A percentile compares a stretch with the other conserved stretches of the same genome.
Evolutionary conservation across 768 basidiomycete genomes (phyloP).

Genomic region (Podaxis sp.): DNA sequence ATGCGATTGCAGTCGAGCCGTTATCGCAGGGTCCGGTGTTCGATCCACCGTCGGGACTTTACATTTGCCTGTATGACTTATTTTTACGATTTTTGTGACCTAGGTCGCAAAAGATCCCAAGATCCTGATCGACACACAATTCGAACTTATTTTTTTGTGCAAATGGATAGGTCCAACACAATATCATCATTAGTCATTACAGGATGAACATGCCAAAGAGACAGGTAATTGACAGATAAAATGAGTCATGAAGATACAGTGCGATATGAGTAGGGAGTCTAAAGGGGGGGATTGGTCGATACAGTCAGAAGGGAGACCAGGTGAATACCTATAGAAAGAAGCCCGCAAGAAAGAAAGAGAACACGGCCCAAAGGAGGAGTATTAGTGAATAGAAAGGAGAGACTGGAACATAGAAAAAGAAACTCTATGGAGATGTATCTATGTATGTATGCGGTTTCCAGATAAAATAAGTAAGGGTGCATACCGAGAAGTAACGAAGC

Average conservation of each 20-base stretch:
- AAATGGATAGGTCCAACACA: neutral
- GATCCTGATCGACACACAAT: neutral
- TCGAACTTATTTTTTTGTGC: neutral
- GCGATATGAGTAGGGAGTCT: slow-evolving; percentile 6
- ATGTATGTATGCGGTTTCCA: slow-evolving; percentile 12
- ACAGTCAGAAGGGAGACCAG: slow-evolving; percentile 1
- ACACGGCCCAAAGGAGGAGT: neutral
- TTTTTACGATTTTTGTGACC: neutral
- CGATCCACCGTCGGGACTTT: slow-evolving; percentile 17
- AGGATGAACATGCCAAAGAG: neutral
- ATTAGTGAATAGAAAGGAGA: slow-evolving; percentile 1
- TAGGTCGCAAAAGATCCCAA: too few relatives aligned
- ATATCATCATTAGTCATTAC: slow-evolving; percentile 10
- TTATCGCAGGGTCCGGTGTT: slow-evolving; percentile 20
- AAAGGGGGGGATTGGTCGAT: neutral
- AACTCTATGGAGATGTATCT: slow-evolving; percentile 11
- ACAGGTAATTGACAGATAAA: neutral
- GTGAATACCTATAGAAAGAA: neutral
- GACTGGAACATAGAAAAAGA: neutral
- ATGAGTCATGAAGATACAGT: neutral
- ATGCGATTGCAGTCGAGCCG: slow-evolving; percentile 19
- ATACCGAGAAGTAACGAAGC: neutral
- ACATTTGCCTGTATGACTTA: neutral
- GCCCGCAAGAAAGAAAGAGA: neutral
- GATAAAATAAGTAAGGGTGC: slow-evolving; percentile 7